phyloP scores from a whole-genome alignment of 192 early-diverging fungal genomes.

The Linnemannia elongata region DNA sequence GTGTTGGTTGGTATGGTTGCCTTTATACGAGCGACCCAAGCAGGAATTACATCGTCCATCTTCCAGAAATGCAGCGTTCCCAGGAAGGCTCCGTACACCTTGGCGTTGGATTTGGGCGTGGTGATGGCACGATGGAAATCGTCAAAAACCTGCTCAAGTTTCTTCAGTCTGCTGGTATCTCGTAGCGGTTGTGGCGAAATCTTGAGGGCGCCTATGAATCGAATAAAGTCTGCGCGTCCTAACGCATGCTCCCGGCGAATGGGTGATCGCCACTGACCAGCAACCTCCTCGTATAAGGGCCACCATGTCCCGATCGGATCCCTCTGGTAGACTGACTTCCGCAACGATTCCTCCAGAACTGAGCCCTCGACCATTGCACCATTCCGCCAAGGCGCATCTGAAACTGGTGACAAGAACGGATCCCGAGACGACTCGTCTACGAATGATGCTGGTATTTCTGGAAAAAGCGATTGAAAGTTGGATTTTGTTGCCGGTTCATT shows the following conservation, averaged over 20 bases:
- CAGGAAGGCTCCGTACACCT: slow-evolving; percentile 32
- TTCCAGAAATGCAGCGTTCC: slow-evolving; percentile 41
- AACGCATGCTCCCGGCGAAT: slow-evolving; percentile 2
- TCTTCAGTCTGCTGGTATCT: neutral
- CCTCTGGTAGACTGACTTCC: slow-evolving; percentile 31
- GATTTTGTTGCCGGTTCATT: slow-evolving; percentile 10
- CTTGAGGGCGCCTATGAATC: slow-evolving; percentile 29
- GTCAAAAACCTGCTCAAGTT: slow-evolving; percentile 35
- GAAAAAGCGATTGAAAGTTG: slow-evolving; percentile 41
- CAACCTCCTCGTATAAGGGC: slow-evolving; percentile 37
- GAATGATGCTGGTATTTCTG: slow-evolving; percentile 22
- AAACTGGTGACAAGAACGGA: neutral
- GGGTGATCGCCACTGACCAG: slow-evolving; percentile 19
- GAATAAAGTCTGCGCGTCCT: slow-evolving; percentile 26
- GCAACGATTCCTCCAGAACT: slow-evolving; percentile 32
- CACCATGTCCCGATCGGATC: slow-evolving; percentile 42
- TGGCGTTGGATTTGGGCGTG: slow-evolving; percentile 36
- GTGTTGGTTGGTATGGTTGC: slow-evolving; percentile 6
- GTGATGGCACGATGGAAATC: slow-evolving; percentile 35
- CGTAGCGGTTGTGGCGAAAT: slow-evolving; percentile 8
- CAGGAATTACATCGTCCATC: slow-evolving; percentile 14
- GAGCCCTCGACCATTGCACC: slow-evolving; percentile 19
- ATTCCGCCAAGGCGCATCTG: slow-evolving; percentile 25
- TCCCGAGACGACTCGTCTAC: slow-evolving; percentile 8
- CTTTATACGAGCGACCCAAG: slow-evolving; percentile 31